Evolutionary conservation across 345 rosid genomes (phyloP), one percentile per base, ranked within the genome.

Genomic region (Brassica nigra): DNA sequence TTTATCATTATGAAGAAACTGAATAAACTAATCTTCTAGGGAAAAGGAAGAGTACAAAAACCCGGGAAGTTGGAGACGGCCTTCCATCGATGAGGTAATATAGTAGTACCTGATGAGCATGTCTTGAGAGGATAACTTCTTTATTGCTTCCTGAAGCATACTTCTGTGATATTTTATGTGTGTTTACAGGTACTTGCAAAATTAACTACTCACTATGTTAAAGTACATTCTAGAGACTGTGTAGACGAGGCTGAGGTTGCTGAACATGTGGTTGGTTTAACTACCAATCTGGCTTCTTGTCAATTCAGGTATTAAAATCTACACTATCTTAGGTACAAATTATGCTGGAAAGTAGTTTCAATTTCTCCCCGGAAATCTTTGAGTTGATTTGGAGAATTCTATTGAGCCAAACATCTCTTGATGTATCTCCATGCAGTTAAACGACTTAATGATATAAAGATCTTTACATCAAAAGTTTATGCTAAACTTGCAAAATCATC

Each of bases 241-340:
- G 80, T 78, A 74, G 97, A 95, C 81, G 98, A 95, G 88, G 94
- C 96, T 82, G 99, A 95, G 76, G 80, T 93, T 29, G 98, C 97
- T 75, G 98, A 93, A 77, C 97, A 95, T 81, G 74, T 90, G 76
- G 92, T 86, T 80, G 91, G 96, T 73, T 85, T 93, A 85, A 93
- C 98, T 31, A 85, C 85, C 76, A 93, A 91, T 84, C 82, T 95
- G 31, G 99, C 97, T 44, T 84, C 99, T 81, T 91, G 98, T 83
- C 96, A 84, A 7, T 93, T 86, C 74, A 88, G 99, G 98, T 93
- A 62, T 18, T 27, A 2, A 15, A 47, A 47, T 18, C 14, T 28
- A 61, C 3, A 6, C 63, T 23, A 10, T 23, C 10, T 11, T 1
- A 10, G 15, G 36, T 61, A 28, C 36, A 28, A n/a, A 28, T 1